Evolutionary conservation across 768 basidiomycete genomes (phyloP), one percentile per base, ranked within the genome.

Genomic region (Serendipita sp.): DNA sequence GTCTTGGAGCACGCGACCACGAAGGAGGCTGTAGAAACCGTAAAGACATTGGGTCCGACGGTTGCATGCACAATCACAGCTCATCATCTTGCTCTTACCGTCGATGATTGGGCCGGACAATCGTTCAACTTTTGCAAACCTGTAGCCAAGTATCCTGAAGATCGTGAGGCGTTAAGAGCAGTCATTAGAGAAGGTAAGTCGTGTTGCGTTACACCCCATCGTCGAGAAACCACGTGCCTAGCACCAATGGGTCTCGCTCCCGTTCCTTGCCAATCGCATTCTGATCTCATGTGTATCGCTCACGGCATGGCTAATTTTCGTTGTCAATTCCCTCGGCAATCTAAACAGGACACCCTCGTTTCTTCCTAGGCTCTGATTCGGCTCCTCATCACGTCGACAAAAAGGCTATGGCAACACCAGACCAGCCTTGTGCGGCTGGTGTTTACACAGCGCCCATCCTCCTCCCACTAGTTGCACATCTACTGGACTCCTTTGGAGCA

Each of bases 1-100:
- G 95, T 99, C 1, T 82, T 98, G 33, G 95, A 98, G 73, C 95
- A 98, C 69, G 95, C 94, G 26, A 98, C 95, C 0, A 94, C 93
- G 1, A 81, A 88, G 43, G 90, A 88, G 26, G 92, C 95, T 0
- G 82, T 97, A 13, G 90, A 93, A 66, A 80, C 84, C 16, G 92
- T 96, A 63, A 85, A 88, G 74, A 74, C 77, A 48, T 81, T 84
- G 64, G 93, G 82, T 0, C 75, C 77, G 67, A 96, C 85, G 20
- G 93, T 99, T 43, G 95, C 84, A 20, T 98, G 96, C 72, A 90
- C 92, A 5, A 97, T 99, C 73, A 99, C 96, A 1, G 88, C 94
- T 0, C 96, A 99, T 73, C 96, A 99, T 71, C 82, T 99, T 48
- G 84, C 81, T 30, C 79, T 99, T 56, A 96, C 90, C 3, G 90